phyloP scores from a whole-genome alignment of 1,284 basidiomycete species.

The Phellopilus nigrolimitatus region DNA sequence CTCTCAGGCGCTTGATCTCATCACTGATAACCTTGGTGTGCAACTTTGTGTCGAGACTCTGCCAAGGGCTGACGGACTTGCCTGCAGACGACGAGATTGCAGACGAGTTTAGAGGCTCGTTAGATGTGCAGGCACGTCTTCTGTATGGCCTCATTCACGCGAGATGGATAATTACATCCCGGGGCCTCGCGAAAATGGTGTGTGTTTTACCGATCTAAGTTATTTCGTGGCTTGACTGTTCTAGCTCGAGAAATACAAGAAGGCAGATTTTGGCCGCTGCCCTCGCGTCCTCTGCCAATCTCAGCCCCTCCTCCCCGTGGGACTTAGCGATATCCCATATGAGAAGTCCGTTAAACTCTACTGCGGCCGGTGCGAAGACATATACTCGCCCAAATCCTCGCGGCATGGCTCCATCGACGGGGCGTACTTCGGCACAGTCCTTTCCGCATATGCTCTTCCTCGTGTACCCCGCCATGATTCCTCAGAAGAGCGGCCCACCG shows the following conservation, averaged over 20 bases:
- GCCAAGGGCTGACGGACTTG: not conserved
- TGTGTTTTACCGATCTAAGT: constrained; percentile 17
- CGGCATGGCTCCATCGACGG: constrained; percentile 94
- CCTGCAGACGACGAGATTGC: constrained; percentile 70
- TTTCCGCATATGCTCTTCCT: constrained; percentile 95
- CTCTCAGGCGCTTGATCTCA: constrained; percentile 88
- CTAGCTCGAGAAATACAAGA: constrained; percentile 94
- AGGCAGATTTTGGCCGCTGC: constrained; percentile 93
- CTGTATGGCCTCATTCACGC: constrained; percentile 97
- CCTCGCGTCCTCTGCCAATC: constrained; percentile 90
- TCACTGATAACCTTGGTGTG: constrained; percentile 88
- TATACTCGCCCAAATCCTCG: constrained; percentile 93
- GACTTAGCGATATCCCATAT: constrained; percentile 89
- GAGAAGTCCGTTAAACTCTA: constrained; percentile 97
- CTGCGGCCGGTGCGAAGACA: constrained; percentile 94
- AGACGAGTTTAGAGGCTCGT: constrained; percentile 69
- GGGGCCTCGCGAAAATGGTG: constrained; percentile 95
- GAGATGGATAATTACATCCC: constrained; percentile 91
- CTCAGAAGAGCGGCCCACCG: constrained; percentile 70
- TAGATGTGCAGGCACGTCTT: constrained; percentile 88
- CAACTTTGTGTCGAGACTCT: constrained; percentile 7
- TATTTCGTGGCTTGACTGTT: constrained; percentile 12
- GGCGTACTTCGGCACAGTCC: constrained; percentile 93
- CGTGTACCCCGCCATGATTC: constrained; percentile 88
- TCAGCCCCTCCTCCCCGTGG: constrained; percentile 92